Evolutionary conservation across 1,284 basidiomycete species (phyloP).

Genomic region (Microbotryum scabiosae): DNA sequence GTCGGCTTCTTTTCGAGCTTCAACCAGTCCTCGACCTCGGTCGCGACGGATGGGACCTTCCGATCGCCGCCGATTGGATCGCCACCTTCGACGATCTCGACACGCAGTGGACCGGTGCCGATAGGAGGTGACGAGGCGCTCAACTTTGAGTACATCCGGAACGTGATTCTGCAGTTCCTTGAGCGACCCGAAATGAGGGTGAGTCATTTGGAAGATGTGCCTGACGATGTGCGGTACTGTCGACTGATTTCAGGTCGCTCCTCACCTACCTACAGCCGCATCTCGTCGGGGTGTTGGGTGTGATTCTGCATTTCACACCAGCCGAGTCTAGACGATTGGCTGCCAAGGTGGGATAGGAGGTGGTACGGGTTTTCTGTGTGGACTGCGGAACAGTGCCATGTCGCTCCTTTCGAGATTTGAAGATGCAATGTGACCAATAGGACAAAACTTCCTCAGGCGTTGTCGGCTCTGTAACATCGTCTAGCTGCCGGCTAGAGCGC

Average conservation of each 20-base stretch:
- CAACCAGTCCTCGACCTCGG: conserved; percentile 8
- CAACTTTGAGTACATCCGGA: conserved; percentile 89
- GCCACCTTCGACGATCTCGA: background rate
- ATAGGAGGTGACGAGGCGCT: conserved; percentile 57
- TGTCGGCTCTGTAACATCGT: too few relatives aligned
- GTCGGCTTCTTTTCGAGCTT: conserved; percentile 60
- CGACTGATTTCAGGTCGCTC: background rate
- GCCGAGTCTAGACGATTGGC: conserved; percentile 79
- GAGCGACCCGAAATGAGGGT: conserved; percentile 83
- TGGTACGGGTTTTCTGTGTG: too few relatives aligned
- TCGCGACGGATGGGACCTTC: conserved; percentile 1
- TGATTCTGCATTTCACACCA: conserved; percentile 84
- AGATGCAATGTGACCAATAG: too few relatives aligned
- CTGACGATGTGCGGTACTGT: background rate
- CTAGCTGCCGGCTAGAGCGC: too few relatives aligned
- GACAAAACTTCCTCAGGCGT: too few relatives aligned
- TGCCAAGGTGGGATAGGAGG: conserved; percentile 47
- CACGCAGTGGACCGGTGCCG: conserved; percentile 7
- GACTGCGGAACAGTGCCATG: too few relatives aligned
- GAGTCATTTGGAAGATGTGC: conserved; percentile 38
- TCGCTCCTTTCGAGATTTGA: too few relatives aligned
- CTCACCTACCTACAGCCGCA: conserved; percentile 53
- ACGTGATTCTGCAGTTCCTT: conserved; percentile 86
- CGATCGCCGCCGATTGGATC: background rate
- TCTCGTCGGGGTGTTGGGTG: conserved; percentile 77